Evolutionary conservation across 108 stramenopile genomes (phyloP), one percentile per base, ranked within the genome.

Genomic region (Stephanodiscus minutulus): DNA sequence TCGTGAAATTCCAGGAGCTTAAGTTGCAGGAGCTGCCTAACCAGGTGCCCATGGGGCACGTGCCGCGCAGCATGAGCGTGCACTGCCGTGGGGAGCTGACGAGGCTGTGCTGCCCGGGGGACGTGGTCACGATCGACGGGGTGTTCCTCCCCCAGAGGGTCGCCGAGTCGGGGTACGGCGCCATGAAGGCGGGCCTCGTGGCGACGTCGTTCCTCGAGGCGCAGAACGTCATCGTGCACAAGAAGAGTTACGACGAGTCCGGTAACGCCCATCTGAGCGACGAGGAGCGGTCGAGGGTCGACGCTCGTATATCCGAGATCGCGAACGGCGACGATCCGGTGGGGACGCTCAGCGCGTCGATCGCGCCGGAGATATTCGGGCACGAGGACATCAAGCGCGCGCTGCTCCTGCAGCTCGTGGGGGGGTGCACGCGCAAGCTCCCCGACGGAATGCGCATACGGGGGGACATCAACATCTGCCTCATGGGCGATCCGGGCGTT

Each of bases 401-500:
- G 1, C 59, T 99, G 27, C 81, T 98, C 8, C 79, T 99, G 22
- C 96, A 97, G 74, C 84, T 99, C 17, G 97, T 98, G 12, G 94
- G 98, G 2, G 99, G 98, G 10, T 96, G 94, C n/a, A 94, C 94
- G 28, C 70, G 93, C 0, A 89, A 85, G 46, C 71, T 98, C 48
- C 82, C 87, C 0, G 99, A 99, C 82, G 98, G 98, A 20, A 97
- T 98, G 96, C 72, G 87, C 9, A 98, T 98, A 64, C 93, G 99
- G 18, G 97, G 98, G 12, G 98, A 97, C 73, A 95, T 97, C 64
- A 97, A 99, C 77, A 90, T 98, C 73, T 97, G 96, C 82, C 89
- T 99, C 49, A 95, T 99, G 94, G 99, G 99, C 10, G 99, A 99
- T 85, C 99, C 99, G 0, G 99, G 99, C 72, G 97, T 98, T 39